These are phyloP conservation scores for Brettanomyces naardenensis DNA, from an alignment of 805 yeast genomes.

Conservation along the genomic window DNA sequence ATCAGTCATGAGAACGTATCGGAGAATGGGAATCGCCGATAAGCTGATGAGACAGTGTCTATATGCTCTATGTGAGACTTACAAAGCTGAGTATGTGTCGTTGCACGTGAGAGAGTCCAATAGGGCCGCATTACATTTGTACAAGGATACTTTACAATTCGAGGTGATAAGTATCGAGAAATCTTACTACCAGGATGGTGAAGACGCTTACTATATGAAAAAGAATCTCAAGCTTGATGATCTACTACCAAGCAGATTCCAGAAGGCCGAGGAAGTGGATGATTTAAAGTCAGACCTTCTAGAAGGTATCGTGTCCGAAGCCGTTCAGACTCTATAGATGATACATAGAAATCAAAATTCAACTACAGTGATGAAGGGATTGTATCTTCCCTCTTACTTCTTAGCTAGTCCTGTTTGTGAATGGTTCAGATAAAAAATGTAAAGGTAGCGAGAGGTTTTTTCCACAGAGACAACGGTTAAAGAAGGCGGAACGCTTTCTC, in stretches of 20 bases:
- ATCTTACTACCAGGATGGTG: conserved; percentile 94
- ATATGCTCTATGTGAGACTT: conserved; percentile 73
- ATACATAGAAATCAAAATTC: neutral
- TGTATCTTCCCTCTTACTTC: neutral
- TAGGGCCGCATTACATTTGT: conserved; percentile 87
- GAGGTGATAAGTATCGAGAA: conserved; percentile 77
- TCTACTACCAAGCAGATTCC: conserved; percentile 49
- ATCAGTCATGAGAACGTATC: conserved; percentile 90
- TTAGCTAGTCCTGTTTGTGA: neutral
- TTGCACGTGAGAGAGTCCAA: conserved; percentile 92
- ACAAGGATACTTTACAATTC: conserved; percentile 76
- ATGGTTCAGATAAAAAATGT: conserved; percentile 2
- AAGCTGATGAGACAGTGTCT: conserved; percentile 77
- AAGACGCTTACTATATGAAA: conserved; percentile 95
- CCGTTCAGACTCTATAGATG: neutral
- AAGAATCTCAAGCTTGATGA: conserved; percentile 56
- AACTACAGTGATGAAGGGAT: neutral
- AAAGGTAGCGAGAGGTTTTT: conserved; percentile 92
- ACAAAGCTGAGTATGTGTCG: conserved; percentile 75
- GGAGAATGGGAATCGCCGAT: conserved; percentile 93
- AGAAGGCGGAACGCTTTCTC: conserved; percentile 22
- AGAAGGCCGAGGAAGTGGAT: conserved; percentile 42
- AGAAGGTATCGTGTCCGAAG: conserved; percentile 21
- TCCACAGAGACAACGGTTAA: conserved; percentile 80
- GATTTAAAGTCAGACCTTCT: conserved; percentile 45